Evolutionary conservation across 1,284 basidiomycete genomes (phyloP).

Genomic region (Uromyces viciae-fabae): DNA sequence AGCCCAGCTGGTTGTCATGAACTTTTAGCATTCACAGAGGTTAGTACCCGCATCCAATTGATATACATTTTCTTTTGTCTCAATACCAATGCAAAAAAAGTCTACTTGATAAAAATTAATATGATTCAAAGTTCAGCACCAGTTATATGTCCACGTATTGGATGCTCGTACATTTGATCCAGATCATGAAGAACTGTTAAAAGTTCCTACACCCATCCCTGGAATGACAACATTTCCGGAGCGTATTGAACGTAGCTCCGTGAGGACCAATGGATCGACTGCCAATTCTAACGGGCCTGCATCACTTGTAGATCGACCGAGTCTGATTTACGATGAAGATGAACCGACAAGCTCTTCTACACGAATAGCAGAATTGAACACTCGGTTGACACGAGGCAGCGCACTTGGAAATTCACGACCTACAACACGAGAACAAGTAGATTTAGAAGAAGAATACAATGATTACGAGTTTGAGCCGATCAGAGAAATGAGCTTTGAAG

Average conservation of each 20-base stretch:
- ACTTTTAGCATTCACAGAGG: constrained; percentile 43
- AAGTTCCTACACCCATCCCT: constrained; percentile 27
- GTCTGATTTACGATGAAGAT: neutral
- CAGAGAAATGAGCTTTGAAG: neutral
- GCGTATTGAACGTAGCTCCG: constrained; percentile 1
- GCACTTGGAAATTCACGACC: neutral
- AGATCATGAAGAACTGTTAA: constrained; percentile 34
- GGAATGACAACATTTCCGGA: constrained; percentile 15
- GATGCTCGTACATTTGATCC: constrained; percentile 44
- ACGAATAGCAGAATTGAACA: constrained; percentile 4
- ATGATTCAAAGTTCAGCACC: constrained; percentile 26
- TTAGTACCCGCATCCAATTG: constrained; percentile 1
- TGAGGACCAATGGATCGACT: neutral
- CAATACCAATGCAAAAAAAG: neutral
- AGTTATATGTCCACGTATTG: constrained; percentile 34
- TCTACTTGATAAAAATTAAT: neutral
- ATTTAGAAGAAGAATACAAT: neutral
- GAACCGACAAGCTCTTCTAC: neutral
- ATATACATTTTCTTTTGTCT: neutral
- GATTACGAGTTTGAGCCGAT: neutral
- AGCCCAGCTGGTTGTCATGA: constrained; percentile 33
- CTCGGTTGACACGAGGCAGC: neutral
- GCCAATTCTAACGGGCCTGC: neutral
- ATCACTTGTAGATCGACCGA: neutral
- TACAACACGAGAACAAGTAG: constrained; percentile 1